phyloP scores from a whole-genome alignment of 805 yeast genomes.

The Candida krabiensis region DNA sequence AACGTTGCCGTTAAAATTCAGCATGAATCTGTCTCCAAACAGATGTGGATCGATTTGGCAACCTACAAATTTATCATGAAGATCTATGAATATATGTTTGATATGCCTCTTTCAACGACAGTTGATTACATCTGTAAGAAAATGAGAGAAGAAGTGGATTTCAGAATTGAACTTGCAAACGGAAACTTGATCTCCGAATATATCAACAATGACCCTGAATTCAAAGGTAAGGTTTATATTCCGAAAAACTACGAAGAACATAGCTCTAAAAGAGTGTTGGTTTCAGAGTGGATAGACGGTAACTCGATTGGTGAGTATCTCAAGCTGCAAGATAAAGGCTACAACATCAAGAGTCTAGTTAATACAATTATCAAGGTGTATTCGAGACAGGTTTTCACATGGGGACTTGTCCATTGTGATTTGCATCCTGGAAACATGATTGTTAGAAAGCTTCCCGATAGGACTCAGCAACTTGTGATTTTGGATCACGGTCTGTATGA shows the following conservation, averaged over 20 bases:
- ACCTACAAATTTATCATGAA: conserved; percentile 54
- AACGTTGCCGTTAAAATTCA: conserved; percentile 67
- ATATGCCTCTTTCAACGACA: conserved; percentile 59
- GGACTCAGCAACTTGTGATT: conserved; percentile 57
- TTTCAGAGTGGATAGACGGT: conserved; percentile 80
- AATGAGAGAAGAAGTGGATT: conserved; percentile 61
- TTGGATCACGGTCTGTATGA: conserved; percentile 78
- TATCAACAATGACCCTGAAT: conserved; percentile 43
- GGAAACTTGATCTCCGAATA: conserved; percentile 39
- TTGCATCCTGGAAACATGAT: conserved; percentile 82
- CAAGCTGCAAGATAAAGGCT: conserved; percentile 39
- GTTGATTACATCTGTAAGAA: conserved; percentile 59
- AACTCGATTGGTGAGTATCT: conserved; percentile 50
- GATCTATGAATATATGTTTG: conserved; percentile 58
- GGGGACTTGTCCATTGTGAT: conserved; percentile 72
- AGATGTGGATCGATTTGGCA: conserved; percentile 58
- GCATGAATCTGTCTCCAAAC: conserved; percentile 60
- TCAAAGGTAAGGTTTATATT: conserved; percentile 46
- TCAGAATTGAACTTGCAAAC: conserved; percentile 55
- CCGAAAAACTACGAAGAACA: conserved; percentile 51
- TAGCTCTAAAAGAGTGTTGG: conserved; percentile 51
- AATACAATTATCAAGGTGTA: conserved; percentile 49
- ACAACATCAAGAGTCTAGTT: conserved; percentile 44
- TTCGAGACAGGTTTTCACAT: conserved; percentile 59
- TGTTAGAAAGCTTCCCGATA: conserved; percentile 40